Base-by-base conservation (phyloP, 2,329 filamentous ascomycete species). In the Paraphaeosphaeria minitans region DNA sequence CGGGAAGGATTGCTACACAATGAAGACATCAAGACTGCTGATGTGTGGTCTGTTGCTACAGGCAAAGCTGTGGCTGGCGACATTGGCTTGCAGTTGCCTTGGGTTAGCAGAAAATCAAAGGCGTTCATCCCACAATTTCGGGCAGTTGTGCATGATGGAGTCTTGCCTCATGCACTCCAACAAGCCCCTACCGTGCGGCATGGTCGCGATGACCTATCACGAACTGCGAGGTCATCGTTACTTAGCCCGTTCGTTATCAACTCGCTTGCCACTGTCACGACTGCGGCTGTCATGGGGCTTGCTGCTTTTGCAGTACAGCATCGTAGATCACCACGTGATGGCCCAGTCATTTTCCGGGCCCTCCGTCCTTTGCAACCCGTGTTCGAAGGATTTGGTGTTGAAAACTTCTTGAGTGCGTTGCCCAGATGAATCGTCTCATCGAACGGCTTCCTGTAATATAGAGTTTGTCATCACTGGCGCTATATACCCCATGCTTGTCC, bases 341-440 rank as follows among this genome's bases (percentile, higher is more conserved):
- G 70, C 4, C 66, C 68, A 4, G 57, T 77, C 16, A 70, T 77
- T n/a, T 76, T 77, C 48, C 70, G 71, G 68, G 71, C 73, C 21
- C 50, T 74, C 19, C 70, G 72, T 9, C 64, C 69, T 43, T 61
- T 56, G 10, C 57, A 57, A 10, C 57, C 57, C 21, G 64, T 67
- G 19, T 53, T 62, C n/a, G 51, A 50, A 7, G 62, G 60, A 4
- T 55, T 75, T 27, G 74, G 71, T 54, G 72, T 75, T 49, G 73
- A 72, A 3, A 70, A 64, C 41, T 69, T 77, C 9, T 63, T 77
- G 33, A 69, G 67, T 46, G 66, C 71, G 9, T 57, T 75, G 3
- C 66, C 69, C 3, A 62, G 66, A 56, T 51, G 39, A 35, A 29
- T 8, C n/a, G 22, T 42, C 24, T 27, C 37, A 43, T 53, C 19